Conservation (phyloP, 768 basidiomycete genomes). For the Macrolepiota fuliginosa region DNA sequence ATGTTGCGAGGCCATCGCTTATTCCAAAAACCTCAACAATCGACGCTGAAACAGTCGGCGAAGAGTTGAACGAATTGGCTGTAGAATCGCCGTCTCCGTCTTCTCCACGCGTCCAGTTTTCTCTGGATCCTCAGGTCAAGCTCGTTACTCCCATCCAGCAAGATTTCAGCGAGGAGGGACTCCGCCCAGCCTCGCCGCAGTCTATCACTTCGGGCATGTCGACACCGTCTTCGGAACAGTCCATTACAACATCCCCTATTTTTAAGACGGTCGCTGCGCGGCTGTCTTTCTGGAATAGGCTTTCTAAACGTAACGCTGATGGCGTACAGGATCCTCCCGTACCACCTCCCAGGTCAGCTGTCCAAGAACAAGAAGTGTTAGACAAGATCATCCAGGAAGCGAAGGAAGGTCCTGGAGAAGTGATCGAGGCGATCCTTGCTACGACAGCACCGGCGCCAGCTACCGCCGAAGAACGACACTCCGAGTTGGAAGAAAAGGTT, state of each 20-base stretch:
- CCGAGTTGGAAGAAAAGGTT: constrained; percentile 82
- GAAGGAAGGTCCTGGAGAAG: constrained; percentile 47
- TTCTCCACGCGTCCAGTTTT: constrained; percentile 52
- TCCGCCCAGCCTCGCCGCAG: constrained; percentile 35
- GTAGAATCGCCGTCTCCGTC: constrained; percentile 11
- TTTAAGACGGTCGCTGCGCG: constrained; percentile 62
- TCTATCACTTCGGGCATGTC: constrained; percentile 53
- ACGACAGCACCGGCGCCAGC: constrained; percentile 61
- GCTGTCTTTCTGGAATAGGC: constrained; percentile 73
- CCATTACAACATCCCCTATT: constrained; percentile 45
- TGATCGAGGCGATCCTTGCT: constrained; percentile 56
- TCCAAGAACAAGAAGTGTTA: constrained; percentile 33
- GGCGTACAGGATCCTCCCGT: constrained; percentile 17
- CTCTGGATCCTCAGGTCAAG: constrained; percentile 43
- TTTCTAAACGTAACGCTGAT: constrained; percentile 43
- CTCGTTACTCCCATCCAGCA: constrained; percentile 38
- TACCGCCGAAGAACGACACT: constrained; percentile 63
- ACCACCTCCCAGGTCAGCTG: constrained; percentile 22
- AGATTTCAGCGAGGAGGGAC: constrained; percentile 19
- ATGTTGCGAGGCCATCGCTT: constrained; percentile 46
- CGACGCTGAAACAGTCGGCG: constrained; percentile 14
- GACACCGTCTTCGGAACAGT: constrained; percentile 48
- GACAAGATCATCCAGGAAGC: constrained; percentile 44
- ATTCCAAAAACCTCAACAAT: constrained; percentile 22
- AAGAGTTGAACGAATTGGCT: constrained; percentile 5